Evolutionary conservation across 768 basidiomycete species (phyloP), one percentile per base, ranked within the genome.

Genomic region (Mycena chlorophos): DNA sequence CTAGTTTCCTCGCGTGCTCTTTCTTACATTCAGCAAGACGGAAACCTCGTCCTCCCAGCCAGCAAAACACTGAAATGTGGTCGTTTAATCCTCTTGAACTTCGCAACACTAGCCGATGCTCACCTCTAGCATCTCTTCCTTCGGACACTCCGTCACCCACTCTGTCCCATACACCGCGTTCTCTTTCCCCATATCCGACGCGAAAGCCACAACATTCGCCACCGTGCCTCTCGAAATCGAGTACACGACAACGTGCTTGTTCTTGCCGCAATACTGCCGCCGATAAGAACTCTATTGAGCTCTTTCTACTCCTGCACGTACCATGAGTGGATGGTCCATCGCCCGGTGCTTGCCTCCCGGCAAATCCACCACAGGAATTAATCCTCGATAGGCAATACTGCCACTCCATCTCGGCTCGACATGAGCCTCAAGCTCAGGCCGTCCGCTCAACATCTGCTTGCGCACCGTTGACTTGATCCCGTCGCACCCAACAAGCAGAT

Each of bases 221-320:
- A 78, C 62, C 22, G 68, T 72, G 1, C 76, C 75, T 55, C 69
- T 69, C 1, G 78, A 76, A 39, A 80, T 78, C 1, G 75, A 72
- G 61, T 80, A 80, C 59, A 75, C 73, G 27, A 81, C 78, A 30
- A 80, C 71, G 53, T 80, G 78, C 78, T 78, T 80, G 69, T 67
- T 68, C 65, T 74, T 73, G 1, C 79, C 79, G 53, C 78, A 79
- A 62, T 79, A 80, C 79, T 80, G 48, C 29, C 40, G 19, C 47
- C 5, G 23, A 39, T 50, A 30, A 51, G 63, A 19, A 57, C 28
- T 26, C 19, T 42, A 38, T 42, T 34, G 30, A 45, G n/a, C 19
- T 52, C 27, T 42, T 16, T 30, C 23, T 34, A 29, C 52, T 23
- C 51, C 6, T 40, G 40, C 71, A 39, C 65, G 78, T n/a, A n/a